A percentile compares a stretch with the other conserved stretches of the same genome.
These are phyloP conservation scores for Arabidopsis lyrata DNA, from an alignment of 441 rosid species.

Conservation along the genomic window DNA sequence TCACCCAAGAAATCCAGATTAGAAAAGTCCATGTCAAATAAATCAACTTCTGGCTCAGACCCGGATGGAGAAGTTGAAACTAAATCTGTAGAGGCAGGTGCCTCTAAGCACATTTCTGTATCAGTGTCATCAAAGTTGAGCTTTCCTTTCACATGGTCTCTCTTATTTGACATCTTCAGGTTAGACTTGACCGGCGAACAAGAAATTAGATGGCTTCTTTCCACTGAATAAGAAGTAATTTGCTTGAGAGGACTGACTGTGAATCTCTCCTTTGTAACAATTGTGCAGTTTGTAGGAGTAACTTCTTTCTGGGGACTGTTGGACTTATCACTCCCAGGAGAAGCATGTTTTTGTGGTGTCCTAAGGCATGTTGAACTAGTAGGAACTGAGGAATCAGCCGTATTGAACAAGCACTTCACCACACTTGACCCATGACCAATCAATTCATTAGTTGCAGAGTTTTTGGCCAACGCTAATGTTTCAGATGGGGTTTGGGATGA, in stretches of 20 bases:
- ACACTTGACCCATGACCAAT: conserved; percentile 54
- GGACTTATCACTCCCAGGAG: conserved; percentile 52
- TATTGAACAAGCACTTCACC: conserved; percentile 72
- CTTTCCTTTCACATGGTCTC: conserved; percentile 41
- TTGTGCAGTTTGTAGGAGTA: conserved; percentile 70
- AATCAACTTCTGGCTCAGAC: conserved; percentile 63
- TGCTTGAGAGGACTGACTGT: conserved; percentile 77
- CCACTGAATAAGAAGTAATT: conserved; percentile 44
- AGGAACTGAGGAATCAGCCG: conserved; percentile 48
- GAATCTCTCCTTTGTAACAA: conserved; percentile 70
- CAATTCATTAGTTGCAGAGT: conserved; percentile 27
- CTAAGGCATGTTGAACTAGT: conserved; percentile 56
- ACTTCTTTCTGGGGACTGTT: conserved; percentile 49
- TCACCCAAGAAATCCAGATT: conserved; percentile 67
- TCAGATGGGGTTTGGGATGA: conserved; percentile 38
- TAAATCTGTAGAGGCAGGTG: conserved; percentile 41
- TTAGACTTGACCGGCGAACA: conserved; percentile 25
- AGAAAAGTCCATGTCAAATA: conserved; percentile 73
- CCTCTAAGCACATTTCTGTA: conserved; percentile 34
- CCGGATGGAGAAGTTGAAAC: conserved; percentile 52
- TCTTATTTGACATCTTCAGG: conserved; percentile 26
- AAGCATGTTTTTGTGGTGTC: conserved; percentile 70
- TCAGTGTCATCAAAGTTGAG: conserved; percentile 33
- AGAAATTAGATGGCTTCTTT: conserved; percentile 30
- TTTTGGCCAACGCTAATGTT: conserved; percentile 37